phyloP scores from a whole-genome alignment of 2,329 filamentous ascomycete species.

The Monilinia fructicola region DNA sequence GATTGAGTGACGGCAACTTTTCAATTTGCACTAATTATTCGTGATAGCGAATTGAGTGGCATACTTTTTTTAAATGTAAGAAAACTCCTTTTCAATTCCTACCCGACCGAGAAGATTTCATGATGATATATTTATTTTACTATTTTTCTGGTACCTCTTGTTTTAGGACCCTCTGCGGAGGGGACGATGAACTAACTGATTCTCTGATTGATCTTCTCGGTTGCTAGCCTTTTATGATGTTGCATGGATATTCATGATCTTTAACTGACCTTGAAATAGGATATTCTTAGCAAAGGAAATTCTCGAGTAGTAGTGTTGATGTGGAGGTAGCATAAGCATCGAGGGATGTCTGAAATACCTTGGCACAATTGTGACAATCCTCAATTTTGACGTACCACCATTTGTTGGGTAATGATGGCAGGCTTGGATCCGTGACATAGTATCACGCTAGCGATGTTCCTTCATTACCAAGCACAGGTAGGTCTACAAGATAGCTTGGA shows the following conservation, averaged over 20 bases:
- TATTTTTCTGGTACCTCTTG: conserved; percentile 97
- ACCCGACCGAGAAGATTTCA: conserved; percentile 35
- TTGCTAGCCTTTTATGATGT: not conserved
- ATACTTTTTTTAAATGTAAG: conserved; percentile 15
- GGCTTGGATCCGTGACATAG: not conserved
- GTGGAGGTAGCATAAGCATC: not conserved
- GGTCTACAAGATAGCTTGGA: not conserved
- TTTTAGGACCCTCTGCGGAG: conserved; percentile 66
- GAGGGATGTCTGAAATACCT: not conserved
- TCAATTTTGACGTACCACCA: not conserved
- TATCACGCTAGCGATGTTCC: not conserved
- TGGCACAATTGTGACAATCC: too few relatives aligned
- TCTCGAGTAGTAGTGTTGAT: not conserved
- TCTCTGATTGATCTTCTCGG: conserved; percentile 62
- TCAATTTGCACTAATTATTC: not conserved
- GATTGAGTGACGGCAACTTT: not conserved
- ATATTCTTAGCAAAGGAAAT: not conserved
- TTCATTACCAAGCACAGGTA: not conserved
- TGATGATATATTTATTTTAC: conserved; percentile 72
- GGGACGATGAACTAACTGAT: conserved; percentile 77
- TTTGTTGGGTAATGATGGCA: too few relatives aligned
- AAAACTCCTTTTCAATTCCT: not conserved
- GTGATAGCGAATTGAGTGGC: not conserved
- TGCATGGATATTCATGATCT: not conserved
- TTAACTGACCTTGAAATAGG: conserved; percentile 9